Evolutionary conservation across 2,329 filamentous ascomycete genomes (phyloP), one percentile per base, ranked within the genome.

Genomic region (Botryotinia narcissicola): DNA sequence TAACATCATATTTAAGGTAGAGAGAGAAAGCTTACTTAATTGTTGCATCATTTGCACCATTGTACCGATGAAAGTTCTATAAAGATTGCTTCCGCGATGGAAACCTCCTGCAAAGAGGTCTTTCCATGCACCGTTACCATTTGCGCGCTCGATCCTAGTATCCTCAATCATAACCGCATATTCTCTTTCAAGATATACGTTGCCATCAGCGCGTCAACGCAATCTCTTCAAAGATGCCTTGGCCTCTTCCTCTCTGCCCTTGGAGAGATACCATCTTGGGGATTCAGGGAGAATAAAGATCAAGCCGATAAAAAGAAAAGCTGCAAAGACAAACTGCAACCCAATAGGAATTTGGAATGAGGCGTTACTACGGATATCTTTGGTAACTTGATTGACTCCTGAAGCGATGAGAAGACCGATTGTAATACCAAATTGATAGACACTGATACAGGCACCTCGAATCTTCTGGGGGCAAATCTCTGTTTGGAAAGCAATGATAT

Each of bases 31-130:
- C 71, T 73, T 73, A 85, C 86, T 71, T 37, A 75, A 89, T 83
- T 93, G 91, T 84, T 93, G 91, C 90, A 93, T 93, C 91, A 93
- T 93, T 86, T 93, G 91, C 51, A 93, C 85, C n/a, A 90, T 90
- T 59, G 88, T 91, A 78, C 91, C 91, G 69, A 93, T 86, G 75
- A 93, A 90, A 42, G 90, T 91, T 78, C 90, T 89, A 79, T 91
- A 90, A 73, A 93, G 81, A 86, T 90, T 94, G 75, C 88, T 90
- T 79, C 90, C 90, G 77, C 86, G 40, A 5, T 35, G 46, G 44
- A 93, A 85, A 77, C 90, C 88, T 77, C 92, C 88, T 76, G 81
- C 88, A 83, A 93, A 89, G 86, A 89, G 90, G 81, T 87, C 88
- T 78, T 84, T 83, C 94, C 94, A 97, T 80, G 86, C 87, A 79